Base-by-base conservation (phyloP, 164 flowering plant species). In the Annona cherimola region DNA sequence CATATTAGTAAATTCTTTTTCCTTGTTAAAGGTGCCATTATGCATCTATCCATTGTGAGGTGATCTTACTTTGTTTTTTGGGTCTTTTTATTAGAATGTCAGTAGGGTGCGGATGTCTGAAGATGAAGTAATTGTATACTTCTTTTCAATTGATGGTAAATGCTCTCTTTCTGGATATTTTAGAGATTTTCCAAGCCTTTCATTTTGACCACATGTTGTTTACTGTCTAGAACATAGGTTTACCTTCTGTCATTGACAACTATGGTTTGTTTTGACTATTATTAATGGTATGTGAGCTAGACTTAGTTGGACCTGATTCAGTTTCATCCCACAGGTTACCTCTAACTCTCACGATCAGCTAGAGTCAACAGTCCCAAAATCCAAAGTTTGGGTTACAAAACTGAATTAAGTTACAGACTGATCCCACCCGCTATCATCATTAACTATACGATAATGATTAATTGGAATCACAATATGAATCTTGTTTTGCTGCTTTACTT, bases 91-190 rank as follows among this genome's bases (percentile, higher is more conserved):
- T 66, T 87, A 90, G 94, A 79, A 78, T 61, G 60, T 75, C 35
- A 87, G 83, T 72, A 78, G 91, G 68, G 85, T 86, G 79, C 88
- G 89, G 71, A 84, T 94, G 89, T 84, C 86, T 41, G 96, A 89
- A 80, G 97, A 93, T 81, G 96, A 90, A 73, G 62, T 91, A 78
- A 72, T 91, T 39, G 11, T 88, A 70, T 86, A 90, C 83, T 93
- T 91, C 88, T 89, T 84, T 71, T 89, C 87, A 79, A 84, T 93
- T 81, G 94, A 91, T 72, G 98, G 98, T 91, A 89, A 83, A 69
- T 70, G 44, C 42, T 14, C 60, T 54, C 11, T 50, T 2, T 61
- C 41, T 42, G 40, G 11, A 9, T 35, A 4, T 2, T 39, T 63
- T 63, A 5, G 1, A 39, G 42, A 40, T 63, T 66, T 50, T 50